phyloP scores from a whole-genome alignment of 768 basidiomycete genomes.

The Piloderma croceum region DNA sequence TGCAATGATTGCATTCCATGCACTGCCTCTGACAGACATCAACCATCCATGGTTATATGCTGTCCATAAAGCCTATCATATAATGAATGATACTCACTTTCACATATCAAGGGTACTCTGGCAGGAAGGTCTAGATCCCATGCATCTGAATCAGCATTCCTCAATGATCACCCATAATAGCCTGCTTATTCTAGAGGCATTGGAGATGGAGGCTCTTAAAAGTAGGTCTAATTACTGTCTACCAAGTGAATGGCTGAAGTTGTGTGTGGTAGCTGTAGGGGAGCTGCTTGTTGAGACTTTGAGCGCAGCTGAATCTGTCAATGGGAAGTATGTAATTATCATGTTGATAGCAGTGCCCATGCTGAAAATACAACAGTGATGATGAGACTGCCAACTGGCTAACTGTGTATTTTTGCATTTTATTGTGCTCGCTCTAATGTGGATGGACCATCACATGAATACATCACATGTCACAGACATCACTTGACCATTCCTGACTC shows the following conservation, averaged over 20 bases:
- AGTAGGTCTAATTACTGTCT: background rate
- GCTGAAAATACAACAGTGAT: background rate
- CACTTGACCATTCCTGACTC: no score
- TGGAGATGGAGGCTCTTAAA: no score
- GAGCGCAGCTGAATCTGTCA: background rate
- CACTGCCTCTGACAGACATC: background rate
- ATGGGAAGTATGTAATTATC: background rate
- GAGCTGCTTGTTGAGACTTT: background rate
- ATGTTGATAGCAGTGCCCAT: background rate
- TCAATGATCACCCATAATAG: slow-evolving; percentile 2
- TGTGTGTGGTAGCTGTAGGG: background rate
- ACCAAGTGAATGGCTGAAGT: background rate
- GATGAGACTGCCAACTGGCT: no score
- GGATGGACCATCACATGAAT: no score
- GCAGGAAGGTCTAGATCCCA: slow-evolving; percentile 7
- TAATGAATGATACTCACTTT: slow-evolving; percentile 1
- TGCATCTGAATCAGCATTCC: slow-evolving; percentile 1
- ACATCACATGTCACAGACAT: no score
- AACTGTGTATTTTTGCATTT: no score
- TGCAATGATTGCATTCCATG: background rate
- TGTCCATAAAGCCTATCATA: background rate
- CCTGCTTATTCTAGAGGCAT: background rate
- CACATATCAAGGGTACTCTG: slow-evolving; percentile 1
- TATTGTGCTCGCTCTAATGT: no score
- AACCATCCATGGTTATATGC: background rate